Percentiles rank a stretch among this genome's conserved stretches.
Conservation (phyloP, 2,329 filamentous ascomycete genomes). For the Fusarium zealandicum region DNA sequence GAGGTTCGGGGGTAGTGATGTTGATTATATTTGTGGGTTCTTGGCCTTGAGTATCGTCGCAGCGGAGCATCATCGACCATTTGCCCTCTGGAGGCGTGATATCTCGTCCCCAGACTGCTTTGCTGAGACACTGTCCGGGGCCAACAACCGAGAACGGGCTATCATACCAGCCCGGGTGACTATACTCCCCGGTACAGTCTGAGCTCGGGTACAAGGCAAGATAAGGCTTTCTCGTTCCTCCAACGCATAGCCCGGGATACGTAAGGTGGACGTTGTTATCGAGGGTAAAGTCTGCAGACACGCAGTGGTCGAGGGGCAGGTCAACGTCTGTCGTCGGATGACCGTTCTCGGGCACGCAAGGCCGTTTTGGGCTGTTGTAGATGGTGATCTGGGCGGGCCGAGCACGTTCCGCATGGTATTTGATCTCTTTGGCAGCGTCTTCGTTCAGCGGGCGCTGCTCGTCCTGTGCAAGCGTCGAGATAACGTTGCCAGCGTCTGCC, state of each 20-base stretch:
- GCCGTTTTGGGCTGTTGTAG: neutral
- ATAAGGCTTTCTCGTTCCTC: constrained; percentile 2
- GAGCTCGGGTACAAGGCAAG: constrained; percentile 3
- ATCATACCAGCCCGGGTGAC: constrained; percentile 8
- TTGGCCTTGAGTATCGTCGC: neutral
- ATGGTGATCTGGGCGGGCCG: constrained; percentile 5
- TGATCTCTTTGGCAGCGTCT: neutral
- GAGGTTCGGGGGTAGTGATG: constrained; percentile 1
- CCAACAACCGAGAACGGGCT: neutral
- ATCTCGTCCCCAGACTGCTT: constrained; percentile 6
- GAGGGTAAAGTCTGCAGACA: constrained; percentile 21
- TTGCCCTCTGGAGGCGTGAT: neutral
- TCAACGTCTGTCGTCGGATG: neutral
- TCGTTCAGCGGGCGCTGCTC: neutral
- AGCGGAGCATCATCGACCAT: constrained; percentile 20
- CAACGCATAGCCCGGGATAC: constrained; percentile 7
- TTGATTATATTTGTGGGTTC: neutral
- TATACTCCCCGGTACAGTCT: constrained; percentile 8
- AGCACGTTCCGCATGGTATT: neutral
- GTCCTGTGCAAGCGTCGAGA: neutral
- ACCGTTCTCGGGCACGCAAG: neutral
- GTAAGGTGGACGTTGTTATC: constrained; percentile 8
- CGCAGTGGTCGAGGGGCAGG: constrained; percentile 13
- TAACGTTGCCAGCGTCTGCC: neutral
- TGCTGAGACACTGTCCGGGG: constrained; percentile 13